Conservation (phyloP, 805 yeast genomes). For the Saturnispora halmiae region DNA sequence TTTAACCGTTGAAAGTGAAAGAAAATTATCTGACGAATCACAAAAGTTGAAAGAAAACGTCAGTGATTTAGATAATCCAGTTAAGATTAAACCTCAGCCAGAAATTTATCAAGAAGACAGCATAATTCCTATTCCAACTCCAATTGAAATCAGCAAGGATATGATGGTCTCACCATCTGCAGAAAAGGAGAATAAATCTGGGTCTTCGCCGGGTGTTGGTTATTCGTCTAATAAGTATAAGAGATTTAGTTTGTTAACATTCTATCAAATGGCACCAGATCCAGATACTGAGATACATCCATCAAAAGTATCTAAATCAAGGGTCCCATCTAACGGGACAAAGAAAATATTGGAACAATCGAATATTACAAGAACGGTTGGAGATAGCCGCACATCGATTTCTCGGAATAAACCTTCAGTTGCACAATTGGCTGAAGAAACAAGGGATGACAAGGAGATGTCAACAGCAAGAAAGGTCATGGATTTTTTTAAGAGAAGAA, state of each 20-base stretch:
- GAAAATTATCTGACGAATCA: conserved; percentile 3
- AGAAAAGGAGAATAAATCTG: conserved; percentile 10
- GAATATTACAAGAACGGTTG: conserved; percentile 1
- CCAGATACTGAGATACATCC: conserved; percentile 8
- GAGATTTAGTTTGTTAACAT: conserved; percentile 28
- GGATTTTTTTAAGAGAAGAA: conserved; percentile 70
- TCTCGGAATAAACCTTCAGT: background rate
- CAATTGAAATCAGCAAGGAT: background rate
- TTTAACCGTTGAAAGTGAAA: background rate
- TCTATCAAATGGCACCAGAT: conserved; percentile 19
- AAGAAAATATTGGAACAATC: conserved; percentile 15
- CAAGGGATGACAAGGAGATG: conserved; percentile 39
- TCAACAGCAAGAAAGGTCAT: conserved; percentile 72
- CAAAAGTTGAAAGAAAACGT: conserved; percentile 4
- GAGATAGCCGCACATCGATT: conserved; percentile 8
- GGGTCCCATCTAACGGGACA: background rate
- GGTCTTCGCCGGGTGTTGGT: background rate
- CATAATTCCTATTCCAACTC: background rate
- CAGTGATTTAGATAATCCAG: conserved; percentile 3
- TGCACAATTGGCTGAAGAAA: conserved; percentile 12
- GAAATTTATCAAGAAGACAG: conserved; percentile 5
- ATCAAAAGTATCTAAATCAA: background rate
- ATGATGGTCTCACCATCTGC: background rate
- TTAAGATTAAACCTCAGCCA: background rate
- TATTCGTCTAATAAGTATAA: conserved; percentile 19